Percentiles rank a stretch among this genome's conserved stretches.
These are phyloP conservation scores for Colletotrichum camelliae DNA, from an alignment of 2,329 filamentous ascomycete genomes.

Conservation along the genomic window DNA sequence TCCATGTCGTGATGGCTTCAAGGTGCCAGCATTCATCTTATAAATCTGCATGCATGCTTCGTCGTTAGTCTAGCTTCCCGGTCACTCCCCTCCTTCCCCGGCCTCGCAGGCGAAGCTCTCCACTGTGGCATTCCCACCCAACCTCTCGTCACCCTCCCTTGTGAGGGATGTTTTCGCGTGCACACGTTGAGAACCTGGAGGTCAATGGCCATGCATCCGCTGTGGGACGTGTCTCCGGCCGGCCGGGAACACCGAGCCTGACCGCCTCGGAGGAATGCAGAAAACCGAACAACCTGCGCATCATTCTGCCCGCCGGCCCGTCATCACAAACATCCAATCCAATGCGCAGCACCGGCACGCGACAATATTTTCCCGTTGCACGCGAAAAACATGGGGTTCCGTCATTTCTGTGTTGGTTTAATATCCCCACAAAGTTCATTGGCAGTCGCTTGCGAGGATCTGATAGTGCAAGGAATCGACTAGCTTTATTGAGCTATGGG, in stretches of 20 bases:
- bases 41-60: conserved; percentile 1
- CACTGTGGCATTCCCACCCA: conserved; percentile 5
- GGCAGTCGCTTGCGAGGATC: neutral
- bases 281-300: neutral
- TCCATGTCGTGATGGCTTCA: neutral
- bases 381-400: neutral
- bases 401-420: neutral
- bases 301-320: neutral
- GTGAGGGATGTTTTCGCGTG: neutral
- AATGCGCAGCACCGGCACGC: neutral
- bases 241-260: conserved; percentile 12
- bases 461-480: neutral
- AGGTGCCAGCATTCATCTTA: neutral
- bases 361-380: neutral
- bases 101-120: conserved; percentile 6
- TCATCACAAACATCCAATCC: neutral
- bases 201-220: neutral
- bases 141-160: neutral
- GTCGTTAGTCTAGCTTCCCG: conserved; percentile 3
- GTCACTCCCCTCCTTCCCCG: conserved; percentile 3
- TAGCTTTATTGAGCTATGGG: conserved; percentile 6
- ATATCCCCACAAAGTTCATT: neutral
- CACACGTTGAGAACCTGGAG: neutral
- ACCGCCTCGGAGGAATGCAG: conserved; percentile 9
- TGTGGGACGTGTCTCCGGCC: conserved; percentile 3